phyloP scores from a whole-genome alignment of 768 basidiomycete species.

The Phaffia australis region DNA sequence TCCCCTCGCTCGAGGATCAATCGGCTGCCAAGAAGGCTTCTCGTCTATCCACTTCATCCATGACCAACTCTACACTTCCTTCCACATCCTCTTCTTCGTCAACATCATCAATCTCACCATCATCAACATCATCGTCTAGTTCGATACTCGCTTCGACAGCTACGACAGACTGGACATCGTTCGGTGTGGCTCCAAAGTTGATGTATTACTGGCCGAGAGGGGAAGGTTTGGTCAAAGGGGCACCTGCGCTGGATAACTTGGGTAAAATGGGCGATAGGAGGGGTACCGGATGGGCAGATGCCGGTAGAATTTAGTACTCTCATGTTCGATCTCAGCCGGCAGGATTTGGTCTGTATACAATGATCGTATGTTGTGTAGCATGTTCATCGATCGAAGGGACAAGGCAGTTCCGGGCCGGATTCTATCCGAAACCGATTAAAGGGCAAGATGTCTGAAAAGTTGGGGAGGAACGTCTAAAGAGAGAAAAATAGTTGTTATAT shows the following conservation, averaged over 20 bases:
- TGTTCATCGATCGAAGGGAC: no score
- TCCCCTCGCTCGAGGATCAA: constrained; percentile 20
- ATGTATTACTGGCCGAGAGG: constrained; percentile 23
- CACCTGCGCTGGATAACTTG: constrained; percentile 10
- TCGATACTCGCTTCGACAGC: not conserved
- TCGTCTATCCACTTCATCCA: not conserved
- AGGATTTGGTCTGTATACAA: no score
- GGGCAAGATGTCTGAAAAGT: no score
- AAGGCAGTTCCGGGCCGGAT: no score
- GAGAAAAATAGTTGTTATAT: no score
- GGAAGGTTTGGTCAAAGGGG: constrained; percentile 8
- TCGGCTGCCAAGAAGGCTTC: not conserved
- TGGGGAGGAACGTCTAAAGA: no score
- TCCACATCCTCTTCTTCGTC: not conserved
- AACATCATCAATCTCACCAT: not conserved
- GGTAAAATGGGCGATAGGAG: constrained; percentile 6
- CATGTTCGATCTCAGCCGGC: no score
- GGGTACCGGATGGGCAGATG: no score
- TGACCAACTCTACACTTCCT: not conserved
- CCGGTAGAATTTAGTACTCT: no score
- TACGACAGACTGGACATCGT: constrained; percentile 3
- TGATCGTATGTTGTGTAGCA: no score
- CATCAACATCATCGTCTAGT: not conserved
- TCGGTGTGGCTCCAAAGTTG: constrained; percentile 15
- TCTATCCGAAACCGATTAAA: no score